These are phyloP conservation scores for Candida tallmaniae DNA, from an alignment of 805 yeast genomes.

Conservation along the genomic window DNA sequence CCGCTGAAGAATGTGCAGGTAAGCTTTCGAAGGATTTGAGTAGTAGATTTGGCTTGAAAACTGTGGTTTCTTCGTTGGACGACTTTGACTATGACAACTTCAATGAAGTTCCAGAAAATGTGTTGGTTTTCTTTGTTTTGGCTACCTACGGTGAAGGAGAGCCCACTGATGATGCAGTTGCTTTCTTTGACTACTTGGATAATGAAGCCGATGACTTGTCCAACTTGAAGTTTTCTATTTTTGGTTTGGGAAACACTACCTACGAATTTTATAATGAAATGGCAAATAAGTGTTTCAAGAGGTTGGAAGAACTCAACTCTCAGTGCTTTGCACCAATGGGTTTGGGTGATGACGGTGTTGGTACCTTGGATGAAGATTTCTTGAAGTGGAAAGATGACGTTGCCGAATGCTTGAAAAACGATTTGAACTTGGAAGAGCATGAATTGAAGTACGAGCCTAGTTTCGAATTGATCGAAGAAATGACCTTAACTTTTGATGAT, in stretches of 20 bases:
- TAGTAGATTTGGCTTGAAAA: slow-evolving; percentile 72
- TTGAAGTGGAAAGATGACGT: slow-evolving; percentile 85
- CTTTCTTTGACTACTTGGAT: slow-evolving; percentile 66
- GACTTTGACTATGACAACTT: slow-evolving; percentile 82
- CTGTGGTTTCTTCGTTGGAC: slow-evolving; percentile 84
- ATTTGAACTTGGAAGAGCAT: slow-evolving; percentile 69
- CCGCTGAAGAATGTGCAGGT: slow-evolving; percentile 95
- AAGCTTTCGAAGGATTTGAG: slow-evolving; percentile 86
- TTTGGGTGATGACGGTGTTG: slow-evolving; percentile 92
- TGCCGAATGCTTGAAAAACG: slow-evolving; percentile 59
- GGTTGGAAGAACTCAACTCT: slow-evolving; percentile 62
- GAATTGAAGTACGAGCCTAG: slow-evolving; percentile 78
- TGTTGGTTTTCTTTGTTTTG: slow-evolving; percentile 62
- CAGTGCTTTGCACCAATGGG: slow-evolving; percentile 72
- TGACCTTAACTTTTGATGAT: slow-evolving; percentile 21
- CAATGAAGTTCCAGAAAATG: slow-evolving; percentile 55
- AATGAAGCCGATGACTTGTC: slow-evolving; percentile 52
- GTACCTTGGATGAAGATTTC: slow-evolving; percentile 93
- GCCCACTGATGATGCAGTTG: slow-evolving; percentile 91
- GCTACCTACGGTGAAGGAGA: slow-evolving; percentile 99
- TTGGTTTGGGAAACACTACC: slow-evolving; percentile 93
- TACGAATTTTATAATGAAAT: slow-evolving; percentile 89
- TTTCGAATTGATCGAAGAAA: slow-evolving; percentile 38
- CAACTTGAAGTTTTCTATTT: slow-evolving; percentile 64
- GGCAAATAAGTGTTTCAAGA: slow-evolving; percentile 56